A percentile compares a stretch with the other conserved stretches of the same genome.
phyloP scores from a whole-genome alignment of 2,329 filamentous ascomycete genomes.

The Capronia americana region DNA sequence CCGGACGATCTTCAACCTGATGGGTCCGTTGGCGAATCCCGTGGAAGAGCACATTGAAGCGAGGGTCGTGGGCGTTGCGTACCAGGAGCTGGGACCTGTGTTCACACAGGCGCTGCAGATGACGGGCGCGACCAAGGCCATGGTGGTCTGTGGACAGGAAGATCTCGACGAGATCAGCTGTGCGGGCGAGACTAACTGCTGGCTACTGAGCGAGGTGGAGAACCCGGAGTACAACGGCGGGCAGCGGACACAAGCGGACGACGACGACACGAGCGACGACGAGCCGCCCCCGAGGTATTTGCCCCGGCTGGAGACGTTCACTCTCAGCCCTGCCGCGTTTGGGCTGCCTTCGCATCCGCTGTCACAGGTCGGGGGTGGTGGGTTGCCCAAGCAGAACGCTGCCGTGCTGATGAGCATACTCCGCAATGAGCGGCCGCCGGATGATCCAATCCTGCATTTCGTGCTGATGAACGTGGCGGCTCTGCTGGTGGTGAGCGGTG shows the following conservation, averaged over 20 bases:
- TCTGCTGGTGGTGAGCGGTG: conserved; percentile 80
- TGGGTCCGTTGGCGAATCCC: conserved; percentile 91
- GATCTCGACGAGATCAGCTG: conserved; percentile 96
- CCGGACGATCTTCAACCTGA: conserved; percentile 96
- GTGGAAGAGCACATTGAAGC: conserved; percentile 85
- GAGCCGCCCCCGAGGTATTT: conserved; percentile 48
- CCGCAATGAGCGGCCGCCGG: conserved; percentile 70
- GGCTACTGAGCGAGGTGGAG: conserved; percentile 69
- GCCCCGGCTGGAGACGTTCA: conserved; percentile 75
- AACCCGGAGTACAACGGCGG: conserved; percentile 52
- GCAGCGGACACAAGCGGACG: conserved; percentile 46
- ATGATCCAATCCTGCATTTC: conserved; percentile 89
- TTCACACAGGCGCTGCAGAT: conserved; percentile 85
- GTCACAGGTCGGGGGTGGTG: conserved; percentile 78
- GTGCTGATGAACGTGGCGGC: conserved; percentile 93
- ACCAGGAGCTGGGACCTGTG: conserved; percentile 82
- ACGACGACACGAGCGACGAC: conserved; percentile 53
- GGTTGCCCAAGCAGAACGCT: conserved; percentile 86
- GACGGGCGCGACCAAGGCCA: conserved; percentile 77
- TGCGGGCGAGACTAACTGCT: conserved; percentile 86
- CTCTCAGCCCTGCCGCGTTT: conserved; percentile 82
- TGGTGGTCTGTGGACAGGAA: conserved; percentile 92
- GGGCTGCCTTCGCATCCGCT: conserved; percentile 78
- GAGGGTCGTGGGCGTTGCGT: conserved; percentile 89
- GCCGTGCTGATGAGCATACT: conserved; percentile 80